These are phyloP conservation scores for Pyracantha coccinea DNA, from an alignment of 331 rosid species.

Conservation along the genomic window DNA sequence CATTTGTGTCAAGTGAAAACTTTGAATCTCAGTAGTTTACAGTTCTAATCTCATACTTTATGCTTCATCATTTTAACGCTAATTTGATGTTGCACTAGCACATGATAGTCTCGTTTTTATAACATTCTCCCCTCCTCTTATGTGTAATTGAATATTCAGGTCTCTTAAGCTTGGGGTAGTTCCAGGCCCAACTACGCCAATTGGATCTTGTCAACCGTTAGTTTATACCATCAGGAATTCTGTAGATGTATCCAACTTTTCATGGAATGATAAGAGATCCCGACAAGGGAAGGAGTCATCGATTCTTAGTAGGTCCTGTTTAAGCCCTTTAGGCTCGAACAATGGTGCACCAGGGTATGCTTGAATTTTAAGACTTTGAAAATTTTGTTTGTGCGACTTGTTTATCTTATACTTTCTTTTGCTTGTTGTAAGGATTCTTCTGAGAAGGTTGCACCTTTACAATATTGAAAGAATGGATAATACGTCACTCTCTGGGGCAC, in stretches of 20 bases:
- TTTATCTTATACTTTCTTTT: conserved; percentile 15
- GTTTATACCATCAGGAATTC: conserved; percentile 55
- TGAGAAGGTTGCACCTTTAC: conserved; percentile 84
- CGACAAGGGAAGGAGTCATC: conserved; percentile 96
- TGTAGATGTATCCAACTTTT: conserved; percentile 69
- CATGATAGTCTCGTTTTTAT: background rate
- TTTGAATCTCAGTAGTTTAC: background rate
- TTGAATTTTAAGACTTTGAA: conserved; percentile 12
- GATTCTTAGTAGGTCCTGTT: conserved; percentile 84
- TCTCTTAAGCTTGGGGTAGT: conserved; percentile 92
- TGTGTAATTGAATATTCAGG: conserved; percentile 31
- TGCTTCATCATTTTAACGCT: background rate
- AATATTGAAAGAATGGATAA: conserved; percentile 91
- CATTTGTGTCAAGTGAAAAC: background rate
- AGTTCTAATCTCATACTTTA: background rate
- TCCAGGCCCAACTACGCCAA: conserved; percentile 50
- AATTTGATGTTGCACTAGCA: background rate
- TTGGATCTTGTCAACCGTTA: conserved; percentile 72
- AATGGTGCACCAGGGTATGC: conserved; percentile 77
- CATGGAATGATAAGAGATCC: conserved; percentile 94
- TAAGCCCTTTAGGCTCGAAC: conserved; percentile 72
- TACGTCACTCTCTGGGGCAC: conserved; percentile 66
- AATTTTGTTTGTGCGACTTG: conserved; percentile 5
- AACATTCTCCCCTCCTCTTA: background rate
- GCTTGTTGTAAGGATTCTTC: conserved; percentile 46